Evolutionary conservation across 129 eudicot genomes (phyloP).

Genomic region (Artemisia annua): DNA sequence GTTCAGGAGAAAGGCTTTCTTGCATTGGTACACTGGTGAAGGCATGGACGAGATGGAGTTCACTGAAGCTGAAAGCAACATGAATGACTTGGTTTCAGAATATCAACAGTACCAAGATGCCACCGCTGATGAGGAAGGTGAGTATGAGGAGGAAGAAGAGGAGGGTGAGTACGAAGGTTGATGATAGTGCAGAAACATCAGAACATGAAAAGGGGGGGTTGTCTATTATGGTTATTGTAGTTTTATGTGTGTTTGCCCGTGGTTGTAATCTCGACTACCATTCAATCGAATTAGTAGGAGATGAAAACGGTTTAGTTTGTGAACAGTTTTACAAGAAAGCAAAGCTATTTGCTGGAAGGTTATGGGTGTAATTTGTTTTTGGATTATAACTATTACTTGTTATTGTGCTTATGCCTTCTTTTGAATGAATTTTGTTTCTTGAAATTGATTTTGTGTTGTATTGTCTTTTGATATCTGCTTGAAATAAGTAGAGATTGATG

Average conservation of each 20-base stretch:
- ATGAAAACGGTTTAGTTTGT: conserved; percentile 24
- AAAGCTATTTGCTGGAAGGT: conserved; percentile 28
- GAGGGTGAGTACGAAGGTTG: conserved; percentile 19
- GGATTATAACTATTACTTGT: conserved; percentile 23
- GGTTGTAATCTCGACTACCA: conserved; percentile 56
- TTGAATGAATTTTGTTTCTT: neutral
- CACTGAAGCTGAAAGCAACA: conserved; percentile 59
- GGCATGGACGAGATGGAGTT: conserved; percentile 72
- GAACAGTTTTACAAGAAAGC: conserved; percentile 25
- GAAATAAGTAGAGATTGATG: too few relatives aligned
- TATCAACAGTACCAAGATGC: conserved; percentile 70
- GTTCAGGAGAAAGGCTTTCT: conserved; percentile 68
- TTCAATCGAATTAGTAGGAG: neutral
- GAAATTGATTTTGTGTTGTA: neutral
- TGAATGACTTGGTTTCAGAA: conserved; percentile 61
- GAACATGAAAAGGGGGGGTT: neutral
- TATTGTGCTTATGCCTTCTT: neutral
- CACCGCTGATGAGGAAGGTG: conserved; percentile 52
- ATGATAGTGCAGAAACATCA: conserved; percentile 10
- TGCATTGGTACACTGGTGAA: conserved; percentile 67
- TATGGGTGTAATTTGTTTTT: conserved; percentile 31
- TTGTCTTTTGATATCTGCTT: too few relatives aligned
- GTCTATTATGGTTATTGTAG: conserved; percentile 5
- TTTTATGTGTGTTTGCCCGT: conserved; percentile 21
- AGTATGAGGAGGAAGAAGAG: conserved; percentile 50